phyloP scores from a whole-genome alignment of 2,329 filamentous ascomycete species.

The Geosmithia flava region DNA sequence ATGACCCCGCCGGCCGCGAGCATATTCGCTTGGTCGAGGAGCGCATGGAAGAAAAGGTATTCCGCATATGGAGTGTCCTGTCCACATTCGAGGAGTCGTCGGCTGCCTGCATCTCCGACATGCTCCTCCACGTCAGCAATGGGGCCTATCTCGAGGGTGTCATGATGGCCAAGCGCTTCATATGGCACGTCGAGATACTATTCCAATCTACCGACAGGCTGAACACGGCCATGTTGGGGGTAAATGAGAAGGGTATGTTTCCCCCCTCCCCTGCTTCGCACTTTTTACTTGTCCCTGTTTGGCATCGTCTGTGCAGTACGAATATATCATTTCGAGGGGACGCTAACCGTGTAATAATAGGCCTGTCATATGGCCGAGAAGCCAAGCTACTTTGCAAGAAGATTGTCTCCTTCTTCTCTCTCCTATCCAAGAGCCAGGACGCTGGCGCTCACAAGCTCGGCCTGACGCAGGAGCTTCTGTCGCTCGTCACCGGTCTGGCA shows the following conservation, averaged over 20 bases:
- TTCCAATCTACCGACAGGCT: constrained; percentile 82
- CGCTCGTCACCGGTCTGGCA: constrained; percentile 86
- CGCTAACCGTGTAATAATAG: constrained; percentile 25
- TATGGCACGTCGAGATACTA: constrained; percentile 86
- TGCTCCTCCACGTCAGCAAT: constrained; percentile 97
- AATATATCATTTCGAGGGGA: too few species aligned
- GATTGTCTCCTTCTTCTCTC: constrained; percentile 92
- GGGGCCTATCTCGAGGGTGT: constrained; percentile 93
- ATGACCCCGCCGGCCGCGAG: not conserved
- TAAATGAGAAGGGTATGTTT: constrained; percentile 60
- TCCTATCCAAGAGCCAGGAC: constrained; percentile 90
- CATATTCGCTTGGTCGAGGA: constrained; percentile 75
- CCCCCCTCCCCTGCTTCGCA: too few species aligned
- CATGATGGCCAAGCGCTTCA: constrained; percentile 89
- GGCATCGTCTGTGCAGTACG: too few species aligned
- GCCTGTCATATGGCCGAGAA: constrained; percentile 83
- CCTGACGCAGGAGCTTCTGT: constrained; percentile 96
- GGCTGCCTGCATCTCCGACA: constrained; percentile 95
- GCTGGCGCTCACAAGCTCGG: constrained; percentile 81
- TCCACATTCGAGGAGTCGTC: constrained; percentile 97
- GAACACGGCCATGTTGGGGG: constrained; percentile 55
- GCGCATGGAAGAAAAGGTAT: constrained; percentile 93
- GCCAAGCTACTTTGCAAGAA: constrained; percentile 99
- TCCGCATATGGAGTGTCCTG: constrained; percentile 94
- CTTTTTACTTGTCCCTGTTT: not conserved